These are phyloP conservation scores for Venturia nashicola DNA, from an alignment of 2,329 filamentous ascomycete species.

Conservation along the genomic window DNA sequence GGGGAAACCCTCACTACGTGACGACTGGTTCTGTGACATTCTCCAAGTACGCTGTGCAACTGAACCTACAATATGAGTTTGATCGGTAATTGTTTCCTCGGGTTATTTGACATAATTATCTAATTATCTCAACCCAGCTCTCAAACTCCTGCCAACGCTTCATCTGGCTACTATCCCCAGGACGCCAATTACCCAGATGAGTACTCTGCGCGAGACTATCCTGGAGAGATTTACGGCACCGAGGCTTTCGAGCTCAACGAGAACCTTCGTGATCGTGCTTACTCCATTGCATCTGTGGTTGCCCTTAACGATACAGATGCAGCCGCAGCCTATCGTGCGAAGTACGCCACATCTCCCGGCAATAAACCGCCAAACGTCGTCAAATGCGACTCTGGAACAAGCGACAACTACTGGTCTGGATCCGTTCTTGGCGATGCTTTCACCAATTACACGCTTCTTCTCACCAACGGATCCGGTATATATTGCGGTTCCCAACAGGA, in stretches of 20 bases:
- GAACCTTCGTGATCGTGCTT: constrained; percentile 23
- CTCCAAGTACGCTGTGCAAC: constrained; percentile 57
- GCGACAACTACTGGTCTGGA: constrained; percentile 20
- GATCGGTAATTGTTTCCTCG: constrained; percentile 40
- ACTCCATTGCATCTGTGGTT: constrained; percentile 22
- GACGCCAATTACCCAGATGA: constrained; percentile 40
- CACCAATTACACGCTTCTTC: constrained; percentile 17
- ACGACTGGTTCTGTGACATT: constrained; percentile 57
- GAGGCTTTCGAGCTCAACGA: constrained; percentile 31
- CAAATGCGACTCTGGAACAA: constrained; percentile 20
- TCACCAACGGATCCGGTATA: constrained; percentile 22
- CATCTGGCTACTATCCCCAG: constrained; percentile 57
- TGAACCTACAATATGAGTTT: constrained; percentile 65
- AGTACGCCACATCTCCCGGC: constrained; percentile 18
- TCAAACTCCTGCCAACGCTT: constrained; percentile 52
- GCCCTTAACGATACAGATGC: constrained; percentile 24
- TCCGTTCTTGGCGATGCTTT: constrained; percentile 18
- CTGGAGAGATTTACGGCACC: constrained; percentile 26
- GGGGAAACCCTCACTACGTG: constrained; percentile 54
- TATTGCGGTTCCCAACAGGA: constrained; percentile 25
- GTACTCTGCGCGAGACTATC: constrained; percentile 16
- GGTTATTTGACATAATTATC: background rate
- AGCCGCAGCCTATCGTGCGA: constrained; percentile 24
- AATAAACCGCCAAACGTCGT: constrained; percentile 10
- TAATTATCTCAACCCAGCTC: background rate